Base-by-base conservation (phyloP, 495 filamentous ascomycete species). In the Penicillium angulare region DNA sequence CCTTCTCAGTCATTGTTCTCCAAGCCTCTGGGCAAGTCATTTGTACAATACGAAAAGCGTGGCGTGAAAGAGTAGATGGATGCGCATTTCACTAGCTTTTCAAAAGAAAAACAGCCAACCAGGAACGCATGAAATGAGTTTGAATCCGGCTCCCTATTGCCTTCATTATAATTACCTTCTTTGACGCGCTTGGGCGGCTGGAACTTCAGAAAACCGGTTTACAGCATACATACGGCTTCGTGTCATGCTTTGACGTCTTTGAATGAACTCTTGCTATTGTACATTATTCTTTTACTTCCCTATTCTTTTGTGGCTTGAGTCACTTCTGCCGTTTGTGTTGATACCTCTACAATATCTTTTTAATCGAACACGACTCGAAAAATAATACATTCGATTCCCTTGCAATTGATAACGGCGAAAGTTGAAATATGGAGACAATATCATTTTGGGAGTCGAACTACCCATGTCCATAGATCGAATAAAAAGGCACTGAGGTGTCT, bases 1-100 rank as follows among this genome's bases (percentile, higher is more conserved):
- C 34, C 0, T 31, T 3, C 23, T 18, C 33, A 76, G 73, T 76
- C 75, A n/a, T 55, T 81, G 16, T 81, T 80, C 60, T 79, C 77
- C 29, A 72, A 76, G 51, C 75, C 77, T 26, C 53, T 67, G 41
- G 71, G 69, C 38, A 66, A 71, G 57, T 75, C 72, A 0, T 57
- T 64, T 45, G 70, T 75, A 35, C 55, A 68, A 34, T 77, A 65
- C 24, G 74, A 77, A 54, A 74, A 68, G 60, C 72, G 72, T 41
- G 52, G 56, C 43, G 49, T 36, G 32, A 75, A 73, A 43, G 53
- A 56, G 59, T 72, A 50, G 61, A 56, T 24, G 45, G 46, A 54
- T 38, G 44, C 47, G 20, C 16, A 9, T 22, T 22, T 33, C 20
- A 17, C 46, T 9, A 38, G 20, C 35, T 24, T 26, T 39, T 23